Conservation (phyloP, 2,329 filamentous ascomycete species). For the Purpureocillium lavendulum region DNA sequence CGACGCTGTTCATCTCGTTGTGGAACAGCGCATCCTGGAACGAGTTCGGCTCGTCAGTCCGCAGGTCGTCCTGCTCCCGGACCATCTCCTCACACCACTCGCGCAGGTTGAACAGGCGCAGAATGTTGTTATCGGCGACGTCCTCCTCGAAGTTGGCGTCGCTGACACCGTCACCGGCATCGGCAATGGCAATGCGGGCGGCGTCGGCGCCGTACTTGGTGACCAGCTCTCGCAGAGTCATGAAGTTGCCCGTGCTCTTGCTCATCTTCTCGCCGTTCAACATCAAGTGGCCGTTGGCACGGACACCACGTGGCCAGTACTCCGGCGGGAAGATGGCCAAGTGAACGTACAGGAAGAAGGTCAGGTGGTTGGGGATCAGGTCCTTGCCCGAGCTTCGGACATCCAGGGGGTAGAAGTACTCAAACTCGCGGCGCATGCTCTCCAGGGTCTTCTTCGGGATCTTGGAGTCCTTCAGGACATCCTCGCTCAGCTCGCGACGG, state of each 20-base stretch:
- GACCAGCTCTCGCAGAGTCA: slow-evolving; percentile 79
- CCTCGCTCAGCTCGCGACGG: slow-evolving; percentile 60
- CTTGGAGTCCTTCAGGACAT: slow-evolving; percentile 54
- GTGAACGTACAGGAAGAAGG: slow-evolving; percentile 93
- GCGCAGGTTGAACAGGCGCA: slow-evolving; percentile 71
- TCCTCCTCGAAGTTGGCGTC: slow-evolving; percentile 97
- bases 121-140: slow-evolving; percentile 84
- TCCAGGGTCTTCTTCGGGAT: slow-evolving; percentile 69
- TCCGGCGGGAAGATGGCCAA: slow-evolving; percentile 78
- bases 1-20: slow-evolving; percentile 83
- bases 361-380: slow-evolving; percentile 86
- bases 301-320: slow-evolving; percentile 81
- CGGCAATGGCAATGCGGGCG: slow-evolving; percentile 80
- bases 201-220: slow-evolving; percentile 94
- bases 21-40: slow-evolving; percentile 87
- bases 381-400: slow-evolving; percentile 86
- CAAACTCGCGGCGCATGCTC: slow-evolving; percentile 81
- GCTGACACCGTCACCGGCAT: slow-evolving; percentile 87
- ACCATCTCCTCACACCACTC: slow-evolving; percentile 89
- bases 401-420: slow-evolving; percentile 95
- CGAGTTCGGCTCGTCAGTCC: slow-evolving; percentile 63
- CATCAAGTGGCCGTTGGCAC: slow-evolving; percentile 87
- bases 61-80: slow-evolving; percentile 58
- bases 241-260: slow-evolving; percentile 95
- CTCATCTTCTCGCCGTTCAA: slow-evolving; percentile 98